Evolutionary conservation across 495 filamentous ascomycete species (phyloP).

Genomic region (Aspergillus sparsus): DNA sequence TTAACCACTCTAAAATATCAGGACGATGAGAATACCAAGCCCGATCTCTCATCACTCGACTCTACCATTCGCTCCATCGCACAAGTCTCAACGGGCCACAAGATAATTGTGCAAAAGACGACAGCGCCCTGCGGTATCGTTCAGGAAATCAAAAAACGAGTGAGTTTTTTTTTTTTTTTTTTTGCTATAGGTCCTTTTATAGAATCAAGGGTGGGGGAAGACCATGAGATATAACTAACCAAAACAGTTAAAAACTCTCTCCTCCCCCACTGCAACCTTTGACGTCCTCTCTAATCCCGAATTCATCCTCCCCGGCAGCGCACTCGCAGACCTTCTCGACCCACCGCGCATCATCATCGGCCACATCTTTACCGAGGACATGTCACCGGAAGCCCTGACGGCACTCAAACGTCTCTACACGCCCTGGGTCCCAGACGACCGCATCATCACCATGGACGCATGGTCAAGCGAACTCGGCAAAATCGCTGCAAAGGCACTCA

Average conservation of each 20-base stretch:
- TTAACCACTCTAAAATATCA: not conserved
- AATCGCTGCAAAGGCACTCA: slow-evolving; percentile 71
- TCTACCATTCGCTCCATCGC: slow-evolving; percentile 64
- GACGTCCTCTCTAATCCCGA: slow-evolving; percentile 80
- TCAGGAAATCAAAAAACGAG: slow-evolving; percentile 62
- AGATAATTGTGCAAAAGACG: slow-evolving; percentile 77
- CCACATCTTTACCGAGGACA: slow-evolving; percentile 28
- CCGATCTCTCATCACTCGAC: slow-evolving; percentile 64
- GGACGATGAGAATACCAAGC: slow-evolving; percentile 37
- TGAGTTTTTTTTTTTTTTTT: no score
- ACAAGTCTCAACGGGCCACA: slow-evolving; percentile 55
- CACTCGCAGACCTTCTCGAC: slow-evolving; percentile 62
- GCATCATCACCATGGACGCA: slow-evolving; percentile 70
- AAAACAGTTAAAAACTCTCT: slow-evolving; percentile 22
- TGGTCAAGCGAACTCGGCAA: slow-evolving; percentile 79
- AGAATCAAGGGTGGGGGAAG: not conserved
- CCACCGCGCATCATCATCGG: slow-evolving; percentile 78
- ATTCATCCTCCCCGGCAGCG: slow-evolving; percentile 75
- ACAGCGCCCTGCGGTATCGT: slow-evolving; percentile 76
- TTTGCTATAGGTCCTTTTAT: no score
- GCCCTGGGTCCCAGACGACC: slow-evolving; percentile 62
- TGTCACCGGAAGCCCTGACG: slow-evolving; percentile 51
- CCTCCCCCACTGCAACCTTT: slow-evolving; percentile 55
- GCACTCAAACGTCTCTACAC: slow-evolving; percentile 63
- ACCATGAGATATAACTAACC: not conserved